Base-by-base conservation (phyloP, 331 rosid genomes). In the Stylosanthes scabra region DNA sequence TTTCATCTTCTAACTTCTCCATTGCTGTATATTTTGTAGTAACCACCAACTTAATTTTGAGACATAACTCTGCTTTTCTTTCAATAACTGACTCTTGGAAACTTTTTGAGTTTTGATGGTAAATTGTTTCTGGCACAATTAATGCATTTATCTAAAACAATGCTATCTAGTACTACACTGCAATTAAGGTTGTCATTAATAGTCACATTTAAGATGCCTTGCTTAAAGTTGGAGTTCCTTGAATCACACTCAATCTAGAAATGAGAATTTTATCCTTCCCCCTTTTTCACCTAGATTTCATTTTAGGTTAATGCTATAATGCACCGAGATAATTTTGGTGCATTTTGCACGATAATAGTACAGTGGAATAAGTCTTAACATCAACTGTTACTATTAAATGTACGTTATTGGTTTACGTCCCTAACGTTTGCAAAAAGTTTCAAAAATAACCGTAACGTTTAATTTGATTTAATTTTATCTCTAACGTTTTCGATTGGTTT, bases 161-260 rank as follows among this genome's bases (percentile, higher is more conserved):
- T 34, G 25, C 25, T 20, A 5, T 42, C 9, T 42, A 42, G 3
- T 42, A n/a, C 85, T 78, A 74, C 74, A 78, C 85, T 78, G 71
- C 74, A 78, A 72, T 76, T 67, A 57, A 83, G 89, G 64, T 86
- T 86, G 54, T 85, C 83, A 6, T 87, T 82, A 70, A 85, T 60
- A 74, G 54, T 56, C 57, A 70, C 75, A 45, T 52, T 63, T 72
- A 57, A 61, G 14, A 78, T 64, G 71, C 73, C 76, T 71, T 74
- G 89, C 83, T 68, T 40, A 77, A 81, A 74, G 68, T 77, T 73
- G 70, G 90, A 87, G 82, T 87, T 85, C 74, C 84, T 83, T 20
- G 96, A 89, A 76, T 90, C 93, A 62, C 91, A 81, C 55, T 88
- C 93, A 49, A 86, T 9, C 74, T 87, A 85, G 66, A 92, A 85